Conservation (phyloP, 768 basidiomycete genomes). For the Rubroboletus pulcherrimus region DNA sequence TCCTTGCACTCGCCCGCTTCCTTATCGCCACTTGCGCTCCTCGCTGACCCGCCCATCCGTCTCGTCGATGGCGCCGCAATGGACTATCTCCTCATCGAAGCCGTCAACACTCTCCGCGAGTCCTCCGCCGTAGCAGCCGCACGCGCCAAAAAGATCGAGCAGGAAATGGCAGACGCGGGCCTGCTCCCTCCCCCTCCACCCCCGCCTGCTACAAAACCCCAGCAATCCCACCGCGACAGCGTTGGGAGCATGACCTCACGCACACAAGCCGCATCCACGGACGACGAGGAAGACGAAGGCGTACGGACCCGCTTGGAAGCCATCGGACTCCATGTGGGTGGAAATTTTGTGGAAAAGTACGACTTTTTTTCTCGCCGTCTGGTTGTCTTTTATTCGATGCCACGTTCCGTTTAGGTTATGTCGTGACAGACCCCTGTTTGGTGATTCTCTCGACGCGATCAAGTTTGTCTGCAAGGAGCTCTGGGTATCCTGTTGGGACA, state of each 20-base stretch:
- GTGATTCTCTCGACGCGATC: conserved; percentile 83
- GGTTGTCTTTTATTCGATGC: not conserved
- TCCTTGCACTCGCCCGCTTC: conserved; percentile 24
- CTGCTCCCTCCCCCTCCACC: conserved; percentile 54
- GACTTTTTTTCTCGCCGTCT: not conserved
- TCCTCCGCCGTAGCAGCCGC: conserved; percentile 72
- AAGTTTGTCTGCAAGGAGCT: conserved; percentile 97
- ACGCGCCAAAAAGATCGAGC: conserved; percentile 64
- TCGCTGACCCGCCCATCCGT: conserved; percentile 61
- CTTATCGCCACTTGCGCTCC: conserved; percentile 36
- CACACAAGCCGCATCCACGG: not conserved
- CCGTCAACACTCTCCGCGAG: conserved; percentile 67
- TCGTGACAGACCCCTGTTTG: conserved; percentile 68
- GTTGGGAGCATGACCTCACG: conserved; percentile 27
- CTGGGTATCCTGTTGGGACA: conserved; percentile 90
- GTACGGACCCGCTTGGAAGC: conserved; percentile 67
- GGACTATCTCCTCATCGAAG: conserved; percentile 85
- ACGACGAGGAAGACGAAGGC: conserved; percentile 73
- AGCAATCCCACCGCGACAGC: conserved; percentile 33
- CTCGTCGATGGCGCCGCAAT: conserved; percentile 65
- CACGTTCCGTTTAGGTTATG: conserved; percentile 51
- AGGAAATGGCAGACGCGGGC: conserved; percentile 77
- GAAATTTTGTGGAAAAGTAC: conserved; percentile 82
- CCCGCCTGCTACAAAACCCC: conserved; percentile 38
- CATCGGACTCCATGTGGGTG: conserved; percentile 84